These are phyloP conservation scores for Syncephalastrum sp. DNA, from an alignment of 371 early-diverging fungal species.

Conservation along the genomic window DNA sequence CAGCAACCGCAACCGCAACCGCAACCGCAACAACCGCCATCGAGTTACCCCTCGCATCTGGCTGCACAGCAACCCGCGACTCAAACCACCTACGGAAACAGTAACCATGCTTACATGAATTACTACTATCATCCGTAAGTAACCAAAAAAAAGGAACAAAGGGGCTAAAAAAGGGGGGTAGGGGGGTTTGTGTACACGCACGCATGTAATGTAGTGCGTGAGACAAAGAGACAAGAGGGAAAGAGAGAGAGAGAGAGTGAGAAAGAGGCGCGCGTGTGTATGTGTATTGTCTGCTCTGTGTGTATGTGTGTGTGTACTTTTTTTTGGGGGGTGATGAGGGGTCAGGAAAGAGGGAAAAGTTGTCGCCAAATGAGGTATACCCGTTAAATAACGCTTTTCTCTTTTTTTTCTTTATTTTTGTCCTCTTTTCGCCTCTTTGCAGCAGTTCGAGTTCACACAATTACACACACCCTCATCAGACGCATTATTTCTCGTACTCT, in stretches of 20 bases:
- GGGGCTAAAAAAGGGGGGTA: background rate
- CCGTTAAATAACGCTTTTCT: conserved; percentile 1
- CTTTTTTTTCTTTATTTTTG: conserved; percentile 4
- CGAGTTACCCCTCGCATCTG: background rate
- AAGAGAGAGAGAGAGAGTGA: background rate
- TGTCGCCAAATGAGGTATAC: too few species aligned
- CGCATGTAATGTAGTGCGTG: too few species aligned
- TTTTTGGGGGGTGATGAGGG: too few species aligned
- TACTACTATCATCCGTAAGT: conserved; percentile 13
- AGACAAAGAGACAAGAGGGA: background rate
- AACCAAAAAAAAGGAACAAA: background rate
- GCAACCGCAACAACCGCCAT: background rate
- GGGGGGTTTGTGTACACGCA: too few species aligned
- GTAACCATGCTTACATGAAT: conserved; percentile 7
- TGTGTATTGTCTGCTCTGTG: background rate
- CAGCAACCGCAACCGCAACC: background rate
- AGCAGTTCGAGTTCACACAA: conserved; percentile 9
- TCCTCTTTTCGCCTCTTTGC: conserved; percentile 6
- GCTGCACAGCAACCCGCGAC: too few species aligned
- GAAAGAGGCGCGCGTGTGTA: background rate
- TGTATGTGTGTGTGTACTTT: background rate
- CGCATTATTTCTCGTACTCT: too few species aligned
- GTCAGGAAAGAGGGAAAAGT: too few species aligned
- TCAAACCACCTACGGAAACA: too few species aligned
- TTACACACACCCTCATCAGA: conserved; percentile 8